Base-by-base conservation (phyloP, 305 asterid species). In the Plantago lanceolata region DNA sequence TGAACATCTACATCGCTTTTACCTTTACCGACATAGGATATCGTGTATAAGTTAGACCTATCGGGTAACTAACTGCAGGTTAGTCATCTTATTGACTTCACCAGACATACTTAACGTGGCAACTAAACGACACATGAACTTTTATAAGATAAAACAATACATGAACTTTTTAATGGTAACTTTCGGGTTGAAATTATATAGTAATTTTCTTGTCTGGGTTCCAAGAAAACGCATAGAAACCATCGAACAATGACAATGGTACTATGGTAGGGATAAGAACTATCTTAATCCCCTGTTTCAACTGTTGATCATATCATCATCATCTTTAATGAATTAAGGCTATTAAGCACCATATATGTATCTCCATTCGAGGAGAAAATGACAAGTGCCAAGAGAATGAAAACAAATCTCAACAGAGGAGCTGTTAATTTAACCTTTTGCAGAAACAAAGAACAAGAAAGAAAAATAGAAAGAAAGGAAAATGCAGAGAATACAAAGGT, bases 351-450 rank as follows among this genome's bases (percentile, higher is more conserved):
- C n/a, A n/a, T 2, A 35, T 6, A 6, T 35, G 7, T 13, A 35
- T 7, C 44, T 44, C 57, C 45, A 18, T 43, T 28, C 48, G 57
- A 66, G 65, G 66, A 59, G 72, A 76, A 78, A 76, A 66, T 48
- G 82, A 79, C 82, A 66, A 76, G 71, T 64, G 81, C 45, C 60
- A 55, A 33, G 65, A 63, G 78, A 74, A 75, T 71, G 60, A 63
- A 73, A 67, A 73, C 82, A 75, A 72, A 67, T 33, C 65, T 71
- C 65, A 53, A 64, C 63, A 67, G 57, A 64, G 24, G 31, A 18
- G 6, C 48, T 48, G 59, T 68, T 18, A 52, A 59, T 43, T 48
- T 72, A 52, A 67, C 73, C 65, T 69, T 49, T 29, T 49, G 57
- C 16, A 72, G 60, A 59, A 21, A 48, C 37, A 55, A 31, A 52